phyloP scores from a whole-genome alignment of 805 yeast genomes.

The Kodamaea leandrae region DNA sequence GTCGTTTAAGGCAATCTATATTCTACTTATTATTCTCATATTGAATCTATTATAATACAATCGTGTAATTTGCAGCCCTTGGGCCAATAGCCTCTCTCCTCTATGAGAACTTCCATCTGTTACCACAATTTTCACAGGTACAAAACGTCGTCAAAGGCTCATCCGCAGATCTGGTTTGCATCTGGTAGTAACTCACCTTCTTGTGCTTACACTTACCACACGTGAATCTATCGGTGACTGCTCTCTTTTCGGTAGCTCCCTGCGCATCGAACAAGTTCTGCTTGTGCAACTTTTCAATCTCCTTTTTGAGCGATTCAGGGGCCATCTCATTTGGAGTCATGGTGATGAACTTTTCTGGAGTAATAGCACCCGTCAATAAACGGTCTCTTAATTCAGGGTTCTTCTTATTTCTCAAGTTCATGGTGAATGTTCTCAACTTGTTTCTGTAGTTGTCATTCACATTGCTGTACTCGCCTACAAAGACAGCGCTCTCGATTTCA shows the following conservation, averaged over 20 bases:
- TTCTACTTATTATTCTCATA: neutral
- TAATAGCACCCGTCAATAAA: constrained; percentile 63
- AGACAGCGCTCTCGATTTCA: constrained; percentile 73
- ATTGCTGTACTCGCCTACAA: constrained; percentile 54
- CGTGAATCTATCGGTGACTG: constrained; percentile 92
- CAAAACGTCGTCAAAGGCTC: constrained; percentile 98
- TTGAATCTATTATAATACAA: constrained; percentile 8
- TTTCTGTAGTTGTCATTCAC: constrained; percentile 66
- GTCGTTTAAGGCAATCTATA: too few species aligned
- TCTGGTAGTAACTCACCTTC: constrained; percentile 93
- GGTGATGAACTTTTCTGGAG: constrained; percentile 61
- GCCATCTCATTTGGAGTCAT: constrained; percentile 97
- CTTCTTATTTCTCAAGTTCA: constrained; percentile 84
- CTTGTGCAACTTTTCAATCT: constrained; percentile 79
- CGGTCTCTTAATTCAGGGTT: constrained; percentile 80
- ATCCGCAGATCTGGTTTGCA: constrained; percentile 98
- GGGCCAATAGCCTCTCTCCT: neutral
- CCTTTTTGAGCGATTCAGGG: constrained; percentile 82
- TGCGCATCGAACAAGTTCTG: constrained; percentile 94
- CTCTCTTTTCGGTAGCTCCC: constrained; percentile 94
- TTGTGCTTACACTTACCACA: constrained; percentile 98
- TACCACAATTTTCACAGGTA: constrained; percentile 96
- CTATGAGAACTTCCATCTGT: constrained; percentile 94
- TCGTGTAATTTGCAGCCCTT: neutral
- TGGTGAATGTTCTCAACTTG: constrained; percentile 79